A percentile compares a stretch with the other conserved stretches of the same genome.
Evolutionary conservation across 495 filamentous ascomycete genomes (phyloP).

Genomic region (Rusavskia elegans): DNA sequence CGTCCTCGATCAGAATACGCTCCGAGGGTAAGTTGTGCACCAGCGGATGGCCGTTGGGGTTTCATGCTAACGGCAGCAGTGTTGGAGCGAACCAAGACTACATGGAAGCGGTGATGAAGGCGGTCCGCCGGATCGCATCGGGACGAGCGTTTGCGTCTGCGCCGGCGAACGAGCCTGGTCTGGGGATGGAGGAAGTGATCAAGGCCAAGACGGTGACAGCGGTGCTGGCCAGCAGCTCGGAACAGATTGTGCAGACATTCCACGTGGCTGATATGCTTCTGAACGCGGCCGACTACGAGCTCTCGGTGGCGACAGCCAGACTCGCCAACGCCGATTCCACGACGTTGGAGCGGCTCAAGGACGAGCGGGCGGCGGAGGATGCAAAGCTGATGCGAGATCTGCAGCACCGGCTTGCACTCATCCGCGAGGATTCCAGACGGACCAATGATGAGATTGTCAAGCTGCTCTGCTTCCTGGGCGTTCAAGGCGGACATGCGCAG

Average conservation of each 20-base stretch:
- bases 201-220: conserved; percentile 28
- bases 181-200: conserved; percentile 29
- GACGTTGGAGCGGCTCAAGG: conserved; percentile 27
- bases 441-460: conserved; percentile 17
- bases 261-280: conserved; percentile 31
- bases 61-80: background rate
- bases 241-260: conserved; percentile 33
- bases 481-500: conserved; percentile 26
- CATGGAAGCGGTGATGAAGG: conserved; percentile 31
- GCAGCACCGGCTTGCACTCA: conserved; percentile 24
- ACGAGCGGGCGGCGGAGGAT: conserved; percentile 37
- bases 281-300: conserved; percentile 36
- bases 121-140: conserved; percentile 23
- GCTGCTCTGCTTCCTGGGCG: conserved; percentile 20
- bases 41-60: background rate
- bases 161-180: conserved; percentile 19
- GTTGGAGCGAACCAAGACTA: conserved; percentile 36
- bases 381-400: conserved; percentile 29
- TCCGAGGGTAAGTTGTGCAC: conserved; percentile 19
- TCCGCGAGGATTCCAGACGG: conserved; percentile 12
- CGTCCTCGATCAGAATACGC: conserved; percentile 34
- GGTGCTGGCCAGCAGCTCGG: conserved; percentile 29
- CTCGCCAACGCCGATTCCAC: conserved; percentile 28
- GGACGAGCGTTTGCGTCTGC: conserved; percentile 13
- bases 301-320: conserved; percentile 36